These are phyloP conservation scores for Phytophthora melonis DNA, from an alignment of 352 stramenopile species.

Conservation along the genomic window DNA sequence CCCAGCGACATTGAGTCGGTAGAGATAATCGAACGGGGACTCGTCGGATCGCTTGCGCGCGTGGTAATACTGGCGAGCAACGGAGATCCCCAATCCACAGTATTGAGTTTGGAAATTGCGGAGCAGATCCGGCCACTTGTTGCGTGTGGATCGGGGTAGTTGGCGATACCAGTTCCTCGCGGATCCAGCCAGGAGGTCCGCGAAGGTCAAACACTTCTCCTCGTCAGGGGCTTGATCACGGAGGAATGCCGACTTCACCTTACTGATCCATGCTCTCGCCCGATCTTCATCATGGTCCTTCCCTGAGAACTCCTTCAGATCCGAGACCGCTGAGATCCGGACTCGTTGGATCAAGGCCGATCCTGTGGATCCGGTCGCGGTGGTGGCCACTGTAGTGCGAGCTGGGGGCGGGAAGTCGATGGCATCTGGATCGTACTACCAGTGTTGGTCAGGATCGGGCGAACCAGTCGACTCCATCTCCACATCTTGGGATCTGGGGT, in stretches of 20 bases:
- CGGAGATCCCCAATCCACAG: neutral
- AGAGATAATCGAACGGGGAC: neutral
- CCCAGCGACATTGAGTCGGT: too few species aligned
- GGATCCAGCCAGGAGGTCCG: neutral
- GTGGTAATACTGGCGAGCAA: neutral
- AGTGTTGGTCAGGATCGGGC: neutral
- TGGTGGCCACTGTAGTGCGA: neutral
- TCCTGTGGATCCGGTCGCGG: neutral
- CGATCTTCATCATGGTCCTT: constrained; percentile 4
- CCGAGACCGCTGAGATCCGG: constrained; percentile 7
- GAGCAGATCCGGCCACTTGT: neutral
- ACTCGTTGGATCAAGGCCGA: neutral
- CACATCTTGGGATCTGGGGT: neutral
- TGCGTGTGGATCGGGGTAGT: neutral
- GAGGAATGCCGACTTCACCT: constrained; percentile 5
- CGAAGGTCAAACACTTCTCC: constrained; percentile 14
- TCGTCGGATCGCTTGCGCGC: neutral
- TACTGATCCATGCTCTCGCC: neutral
- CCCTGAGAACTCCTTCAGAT: constrained; percentile 13
- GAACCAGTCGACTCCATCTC: neutral
- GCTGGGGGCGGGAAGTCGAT: neutral
- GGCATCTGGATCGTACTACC: neutral
- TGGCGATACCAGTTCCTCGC: constrained; percentile 10
- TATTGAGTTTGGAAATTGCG: neutral
- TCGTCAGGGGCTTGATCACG: neutral